Evolutionary conservation across 345 rosid genomes (phyloP).

Genomic region (Toxicodendron radicans): DNA sequence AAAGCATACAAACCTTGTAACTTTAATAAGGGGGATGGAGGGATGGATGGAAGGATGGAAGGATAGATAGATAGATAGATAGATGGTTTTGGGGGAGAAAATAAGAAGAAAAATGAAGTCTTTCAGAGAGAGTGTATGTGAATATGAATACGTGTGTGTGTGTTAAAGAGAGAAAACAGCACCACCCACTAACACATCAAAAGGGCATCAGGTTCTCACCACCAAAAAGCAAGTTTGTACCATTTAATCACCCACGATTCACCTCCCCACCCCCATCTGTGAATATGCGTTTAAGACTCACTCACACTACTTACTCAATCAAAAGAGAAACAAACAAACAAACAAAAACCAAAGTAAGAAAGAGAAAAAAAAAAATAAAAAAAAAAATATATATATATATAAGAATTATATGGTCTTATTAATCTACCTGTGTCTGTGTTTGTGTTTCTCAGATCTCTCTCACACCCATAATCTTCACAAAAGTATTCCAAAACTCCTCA

Average conservation of each 20-base stretch:
- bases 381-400: no score
- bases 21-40: background rate
- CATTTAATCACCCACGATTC: slow-evolving; percentile 26
- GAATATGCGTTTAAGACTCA: slow-evolving; percentile 34
- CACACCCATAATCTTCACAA: no score
- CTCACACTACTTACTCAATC: no score
- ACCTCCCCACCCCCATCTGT: slow-evolving; percentile 20
- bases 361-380: no score
- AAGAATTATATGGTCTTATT: no score
- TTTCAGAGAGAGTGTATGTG: slow-evolving; percentile 6
- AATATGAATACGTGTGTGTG: background rate
- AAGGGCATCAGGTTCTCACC: slow-evolving; percentile 56
- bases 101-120: slow-evolving; percentile 3
- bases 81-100: background rate
- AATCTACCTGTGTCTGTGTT: no score
- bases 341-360: background rate
- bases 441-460: no score
- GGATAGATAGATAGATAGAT: no score
- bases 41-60: no score
- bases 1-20: slow-evolving; percentile 19
- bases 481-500: no score
- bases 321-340: background rate
- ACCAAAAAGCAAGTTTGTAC: slow-evolving; percentile 30
- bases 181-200: slow-evolving; percentile 75
- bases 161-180: slow-evolving; percentile 30